These are phyloP conservation scores for Nyssa sinensis DNA, from an alignment of 148 eudicot genomes.

Conservation along the genomic window DNA sequence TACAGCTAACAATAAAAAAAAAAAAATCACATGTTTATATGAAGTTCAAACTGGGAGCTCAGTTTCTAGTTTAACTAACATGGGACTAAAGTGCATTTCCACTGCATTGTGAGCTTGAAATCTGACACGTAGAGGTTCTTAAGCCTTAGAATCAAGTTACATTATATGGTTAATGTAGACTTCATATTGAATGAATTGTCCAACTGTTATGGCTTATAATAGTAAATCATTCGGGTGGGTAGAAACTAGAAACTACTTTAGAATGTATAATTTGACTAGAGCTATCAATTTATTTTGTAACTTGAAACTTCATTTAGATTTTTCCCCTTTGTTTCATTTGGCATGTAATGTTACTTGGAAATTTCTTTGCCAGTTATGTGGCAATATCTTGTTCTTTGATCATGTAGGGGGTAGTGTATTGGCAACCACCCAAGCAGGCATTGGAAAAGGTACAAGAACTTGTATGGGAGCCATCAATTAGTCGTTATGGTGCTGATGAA, in stretches of 20 bases:
- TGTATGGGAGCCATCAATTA: constrained; percentile 77
- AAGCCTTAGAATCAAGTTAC: neutral
- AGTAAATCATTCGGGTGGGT: neutral
- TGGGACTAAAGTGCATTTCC: neutral
- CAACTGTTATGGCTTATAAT: neutral
- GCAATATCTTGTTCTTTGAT: constrained; percentile 8
- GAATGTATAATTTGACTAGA: neutral
- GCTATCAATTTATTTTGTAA: too few species aligned
- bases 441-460: constrained; percentile 68
- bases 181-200: neutral
- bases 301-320: neutral
- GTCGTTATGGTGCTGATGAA: constrained; percentile 96
- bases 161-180: neutral
- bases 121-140: neutral
- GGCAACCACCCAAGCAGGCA: constrained; percentile 93
- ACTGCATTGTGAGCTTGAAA: neutral
- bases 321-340: neutral
- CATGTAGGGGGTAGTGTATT: constrained; percentile 88
- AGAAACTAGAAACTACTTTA: neutral
- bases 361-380: constrained; percentile 12
- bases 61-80: neutral
- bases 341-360: neutral
- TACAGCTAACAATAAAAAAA: too few species aligned
- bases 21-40: neutral
- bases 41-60: neutral